These are phyloP conservation scores for Thelonectria discophora DNA, from an alignment of 2,329 filamentous ascomycete species.

Conservation along the genomic window DNA sequence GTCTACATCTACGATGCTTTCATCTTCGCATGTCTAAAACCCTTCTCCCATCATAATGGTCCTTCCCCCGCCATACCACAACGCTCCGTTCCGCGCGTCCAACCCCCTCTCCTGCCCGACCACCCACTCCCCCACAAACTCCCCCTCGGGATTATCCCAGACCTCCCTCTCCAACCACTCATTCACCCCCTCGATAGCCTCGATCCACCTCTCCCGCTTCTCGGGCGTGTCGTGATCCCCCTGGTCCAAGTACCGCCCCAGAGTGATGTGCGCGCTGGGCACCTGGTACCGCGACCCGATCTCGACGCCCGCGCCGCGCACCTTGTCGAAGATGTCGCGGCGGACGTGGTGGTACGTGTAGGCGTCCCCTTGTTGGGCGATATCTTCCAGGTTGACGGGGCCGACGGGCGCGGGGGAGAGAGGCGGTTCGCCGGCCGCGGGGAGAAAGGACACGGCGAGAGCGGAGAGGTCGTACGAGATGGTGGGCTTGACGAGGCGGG, in stretches of 20 bases:
- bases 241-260: conserved; percentile 79
- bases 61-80: conserved; percentile 90
- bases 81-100: conserved; percentile 74
- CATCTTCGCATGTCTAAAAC: conserved; percentile 52
- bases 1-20: background rate
- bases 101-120: conserved; percentile 88
- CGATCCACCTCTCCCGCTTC: conserved; percentile 71
- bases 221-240: conserved; percentile 68
- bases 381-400: conserved; percentile 47
- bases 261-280: conserved; percentile 88
- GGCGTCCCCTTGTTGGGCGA: conserved; percentile 60
- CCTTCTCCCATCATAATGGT: conserved; percentile 71
- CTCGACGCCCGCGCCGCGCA: conserved; percentile 68
- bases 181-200: conserved; percentile 80
- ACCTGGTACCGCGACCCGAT: conserved; percentile 86
- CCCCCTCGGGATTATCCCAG: conserved; percentile 65
- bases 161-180: conserved; percentile 74
- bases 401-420: conserved; percentile 51
- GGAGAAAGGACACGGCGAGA: conserved; percentile 86
- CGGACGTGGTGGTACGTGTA: conserved; percentile 94
- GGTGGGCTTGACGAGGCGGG: conserved; percentile 82
- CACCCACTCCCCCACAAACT: conserved; percentile 76
- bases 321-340: conserved; percentile 75
- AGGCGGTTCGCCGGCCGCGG: conserved; percentile 70
- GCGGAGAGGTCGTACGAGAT: conserved; percentile 87